phyloP scores from a whole-genome alignment of 305 asterid species.

The Fraxinus platypoda region DNA sequence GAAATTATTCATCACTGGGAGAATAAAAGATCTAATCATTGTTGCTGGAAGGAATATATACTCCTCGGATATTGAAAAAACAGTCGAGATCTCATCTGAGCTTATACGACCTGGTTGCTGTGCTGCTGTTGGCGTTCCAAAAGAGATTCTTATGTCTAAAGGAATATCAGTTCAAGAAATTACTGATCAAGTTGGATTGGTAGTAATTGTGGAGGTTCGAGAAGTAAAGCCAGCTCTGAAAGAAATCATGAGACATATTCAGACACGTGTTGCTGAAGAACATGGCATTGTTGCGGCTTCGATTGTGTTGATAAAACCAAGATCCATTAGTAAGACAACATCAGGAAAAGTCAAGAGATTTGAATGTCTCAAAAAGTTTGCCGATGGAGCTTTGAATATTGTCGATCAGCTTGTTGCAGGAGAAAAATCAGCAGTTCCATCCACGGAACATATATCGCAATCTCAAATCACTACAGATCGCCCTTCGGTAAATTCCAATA shows the following conservation, averaged over 20 bases:
- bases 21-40: constrained; percentile 71
- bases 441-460: constrained; percentile 15
- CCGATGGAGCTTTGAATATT: constrained; percentile 47
- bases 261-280: constrained; percentile 56
- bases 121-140: constrained; percentile 72
- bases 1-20: constrained; percentile 59
- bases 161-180: constrained; percentile 49
- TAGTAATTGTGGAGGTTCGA: constrained; percentile 66
- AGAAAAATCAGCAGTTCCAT: constrained; percentile 17
- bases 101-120: constrained; percentile 74
- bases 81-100: constrained; percentile 61
- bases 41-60: constrained; percentile 67
- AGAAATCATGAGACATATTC: constrained; percentile 41
- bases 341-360: constrained; percentile 75
- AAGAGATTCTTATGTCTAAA: constrained; percentile 50
- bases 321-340: constrained; percentile 67
- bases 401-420: constrained; percentile 33
- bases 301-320: constrained; percentile 47
- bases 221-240: constrained; percentile 37
- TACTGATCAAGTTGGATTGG: constrained; percentile 62
- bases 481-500: constrained; percentile 15
- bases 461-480: constrained; percentile 12
- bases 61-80: constrained; percentile 66
- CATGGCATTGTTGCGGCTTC: constrained; percentile 55
- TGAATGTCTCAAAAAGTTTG: constrained; percentile 57